A percentile compares a stretch with the other conserved stretches of the same genome.
Evolutionary conservation across 495 filamentous ascomycete genomes (phyloP).

Genomic region (Usnea hakonensis): DNA sequence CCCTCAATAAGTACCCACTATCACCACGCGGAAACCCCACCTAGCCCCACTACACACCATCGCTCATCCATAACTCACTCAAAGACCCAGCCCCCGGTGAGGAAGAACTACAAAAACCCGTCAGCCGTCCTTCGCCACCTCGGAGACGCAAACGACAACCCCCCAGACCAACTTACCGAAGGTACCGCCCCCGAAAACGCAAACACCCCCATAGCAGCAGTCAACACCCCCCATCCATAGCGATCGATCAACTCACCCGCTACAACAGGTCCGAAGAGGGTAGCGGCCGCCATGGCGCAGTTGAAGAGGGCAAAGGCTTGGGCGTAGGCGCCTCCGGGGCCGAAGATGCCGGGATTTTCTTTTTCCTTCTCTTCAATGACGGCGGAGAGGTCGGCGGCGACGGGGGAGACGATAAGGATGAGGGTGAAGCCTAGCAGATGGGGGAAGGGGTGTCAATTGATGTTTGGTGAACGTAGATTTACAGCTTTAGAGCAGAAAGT

Average conservation of each 20-base stretch:
- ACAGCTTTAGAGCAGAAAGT: background rate
- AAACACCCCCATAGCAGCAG: conserved; percentile 44
- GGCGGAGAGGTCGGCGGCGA: conserved; percentile 35
- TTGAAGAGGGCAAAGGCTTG: conserved; percentile 56
- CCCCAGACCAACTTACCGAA: conserved; percentile 1
- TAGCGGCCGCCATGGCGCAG: conserved; percentile 50
- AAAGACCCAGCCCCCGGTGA: conserved; percentile 18
- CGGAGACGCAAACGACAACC: background rate
- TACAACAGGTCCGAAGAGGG: conserved; percentile 53
- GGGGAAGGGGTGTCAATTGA: background rate
- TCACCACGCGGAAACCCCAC: too few relatives aligned
- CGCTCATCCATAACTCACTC: too few relatives aligned
- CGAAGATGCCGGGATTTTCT: conserved; percentile 38
- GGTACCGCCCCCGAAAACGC: conserved; percentile 18
- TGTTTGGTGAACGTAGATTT: background rate
- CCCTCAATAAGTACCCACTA: too few relatives aligned
- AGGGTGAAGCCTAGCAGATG: conserved; percentile 26
- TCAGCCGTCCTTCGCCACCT: background rate
- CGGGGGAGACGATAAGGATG: conserved; percentile 30
- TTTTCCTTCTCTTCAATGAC: conserved; percentile 32
- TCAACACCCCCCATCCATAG: conserved; percentile 56
- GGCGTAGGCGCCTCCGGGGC: conserved; percentile 47
- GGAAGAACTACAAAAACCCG: conserved; percentile 11
- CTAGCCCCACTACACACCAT: too few relatives aligned
- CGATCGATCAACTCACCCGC: conserved; percentile 51